These are phyloP conservation scores for Larix sibirica DNA, from an alignment of 83 land plant species.

Conservation along the genomic window DNA sequence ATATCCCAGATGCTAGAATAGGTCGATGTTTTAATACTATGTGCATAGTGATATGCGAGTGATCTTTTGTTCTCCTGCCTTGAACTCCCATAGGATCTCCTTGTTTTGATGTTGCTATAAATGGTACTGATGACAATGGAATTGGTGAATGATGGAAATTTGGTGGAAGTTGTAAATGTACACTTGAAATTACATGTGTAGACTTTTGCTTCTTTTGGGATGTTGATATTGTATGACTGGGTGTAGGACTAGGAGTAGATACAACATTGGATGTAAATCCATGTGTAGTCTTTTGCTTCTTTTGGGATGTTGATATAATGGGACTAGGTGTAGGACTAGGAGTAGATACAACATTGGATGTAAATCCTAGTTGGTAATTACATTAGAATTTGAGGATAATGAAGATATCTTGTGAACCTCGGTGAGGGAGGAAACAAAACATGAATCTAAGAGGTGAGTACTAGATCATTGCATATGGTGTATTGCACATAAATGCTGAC, in stretches of 20 bases:
- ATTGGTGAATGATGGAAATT: slow-evolving; percentile 23
- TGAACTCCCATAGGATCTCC: slow-evolving; percentile 26
- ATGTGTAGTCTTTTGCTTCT: slow-evolving; percentile 37
- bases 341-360: slow-evolving; percentile 4
- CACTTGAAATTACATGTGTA: background rate
- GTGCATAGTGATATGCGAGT: background rate
- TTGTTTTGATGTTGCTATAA: slow-evolving; percentile 24
- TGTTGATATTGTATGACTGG: slow-evolving; percentile 33
- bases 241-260: slow-evolving; percentile 27
- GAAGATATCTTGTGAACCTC: too few relatives aligned
- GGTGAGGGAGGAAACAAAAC: too few relatives aligned
- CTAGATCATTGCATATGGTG: too few relatives aligned
- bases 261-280: slow-evolving; percentile 5
- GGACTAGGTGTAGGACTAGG: slow-evolving; percentile 35
- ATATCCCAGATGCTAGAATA: background rate
- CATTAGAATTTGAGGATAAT: too few relatives aligned
- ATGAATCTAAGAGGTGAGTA: too few relatives aligned
- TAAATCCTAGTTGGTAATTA: slow-evolving; percentile 13
- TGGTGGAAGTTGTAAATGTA: slow-evolving; percentile 27
- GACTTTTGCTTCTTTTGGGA: slow-evolving; percentile 52
- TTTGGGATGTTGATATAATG: slow-evolving; percentile 37
- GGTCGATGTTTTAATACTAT: background rate
- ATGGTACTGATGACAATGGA: slow-evolving; percentile 26
- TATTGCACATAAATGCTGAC: too few relatives aligned
- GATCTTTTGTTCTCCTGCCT: slow-evolving; percentile 34